Conservation (phyloP, 2,329 filamentous ascomycete genomes). For the Trichoderma harzianum region DNA sequence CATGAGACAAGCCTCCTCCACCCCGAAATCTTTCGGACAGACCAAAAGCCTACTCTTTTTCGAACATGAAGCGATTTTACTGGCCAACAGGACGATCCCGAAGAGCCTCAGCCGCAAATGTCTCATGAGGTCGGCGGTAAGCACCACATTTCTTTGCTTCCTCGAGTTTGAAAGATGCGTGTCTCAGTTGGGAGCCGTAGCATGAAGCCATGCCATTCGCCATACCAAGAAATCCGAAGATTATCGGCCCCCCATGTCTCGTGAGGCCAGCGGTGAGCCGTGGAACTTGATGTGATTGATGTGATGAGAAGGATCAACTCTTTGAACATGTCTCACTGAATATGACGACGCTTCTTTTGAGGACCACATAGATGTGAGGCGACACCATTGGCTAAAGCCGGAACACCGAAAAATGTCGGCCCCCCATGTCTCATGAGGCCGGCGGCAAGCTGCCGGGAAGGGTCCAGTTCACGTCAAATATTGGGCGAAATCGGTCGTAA, state of each 20-base stretch:
- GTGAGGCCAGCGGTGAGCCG: not conserved
- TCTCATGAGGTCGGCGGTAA: not conserved
- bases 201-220: not conserved
- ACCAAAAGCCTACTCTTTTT: not conserved
- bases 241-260: not conserved
- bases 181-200: not conserved
- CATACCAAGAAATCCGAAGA: not conserved
- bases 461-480: not conserved
- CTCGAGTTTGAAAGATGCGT: not conserved
- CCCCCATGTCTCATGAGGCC: not conserved
- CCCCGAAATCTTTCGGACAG: not conserved
- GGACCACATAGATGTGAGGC: not conserved
- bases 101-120: not conserved
- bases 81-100: not conserved
- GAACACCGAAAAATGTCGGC: not conserved
- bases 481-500: not conserved
- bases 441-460: not conserved
- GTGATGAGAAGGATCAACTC: not conserved
- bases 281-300: not conserved
- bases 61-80: not conserved
- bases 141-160: not conserved
- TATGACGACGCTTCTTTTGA: too few species aligned
- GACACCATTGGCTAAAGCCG: not conserved
- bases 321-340: not conserved
- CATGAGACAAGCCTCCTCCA: not conserved